Base-by-base conservation (phyloP, 139 green algal species). In the Chlorella sp. region DNA sequence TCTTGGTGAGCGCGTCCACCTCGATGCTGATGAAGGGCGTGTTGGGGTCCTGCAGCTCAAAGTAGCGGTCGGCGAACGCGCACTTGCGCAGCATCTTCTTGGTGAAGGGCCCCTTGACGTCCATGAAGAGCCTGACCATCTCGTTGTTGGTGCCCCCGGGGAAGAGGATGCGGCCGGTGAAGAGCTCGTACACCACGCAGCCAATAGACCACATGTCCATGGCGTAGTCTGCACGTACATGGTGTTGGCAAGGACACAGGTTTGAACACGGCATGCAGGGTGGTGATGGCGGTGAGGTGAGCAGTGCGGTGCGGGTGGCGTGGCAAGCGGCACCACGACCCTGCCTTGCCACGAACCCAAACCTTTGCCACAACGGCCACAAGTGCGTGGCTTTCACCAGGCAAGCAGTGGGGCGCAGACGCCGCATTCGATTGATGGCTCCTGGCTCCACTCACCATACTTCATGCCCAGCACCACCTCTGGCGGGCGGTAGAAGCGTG, bases 121-220 rank as follows among this genome's bases (percentile, higher is more conserved):
- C 93, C 89, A 98, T 97, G 75, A 97, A 92, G 2, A 93, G 84
- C 74, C 90, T 92, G 3, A 99, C 83, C 95, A 99, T 99, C 74
- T 98, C 93, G 83, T 99, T 99, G 89, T 99, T 99, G 76, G 79
- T 91, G 49, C 80, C 80, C 20, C 95, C 95, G 0, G 91, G 93
- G 74, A 99, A 99, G 62, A 96, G 79, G 81, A 99, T 98, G 66
- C 91, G 87, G 34, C 94, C 93, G 0, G 93, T 98, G 83, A 95
- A 97, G 2, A 99, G 88, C 88, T 99, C 95, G 86, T 96, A 99
- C 35, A 99, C 75, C 31, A 95, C 92, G 69, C 90, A 97, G 24
- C 93, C 95, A 17, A 99, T 80, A 33, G 75, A 88, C 95, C 95
- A 99, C 85, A 98, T 96, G 85, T 99, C 95, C 87, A 98, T 91